A percentile compares a stretch with the other conserved stretches of the same genome.
Conservation (phyloP, 1,284 basidiomycete species). For the Macrocystidia cucumis region DNA sequence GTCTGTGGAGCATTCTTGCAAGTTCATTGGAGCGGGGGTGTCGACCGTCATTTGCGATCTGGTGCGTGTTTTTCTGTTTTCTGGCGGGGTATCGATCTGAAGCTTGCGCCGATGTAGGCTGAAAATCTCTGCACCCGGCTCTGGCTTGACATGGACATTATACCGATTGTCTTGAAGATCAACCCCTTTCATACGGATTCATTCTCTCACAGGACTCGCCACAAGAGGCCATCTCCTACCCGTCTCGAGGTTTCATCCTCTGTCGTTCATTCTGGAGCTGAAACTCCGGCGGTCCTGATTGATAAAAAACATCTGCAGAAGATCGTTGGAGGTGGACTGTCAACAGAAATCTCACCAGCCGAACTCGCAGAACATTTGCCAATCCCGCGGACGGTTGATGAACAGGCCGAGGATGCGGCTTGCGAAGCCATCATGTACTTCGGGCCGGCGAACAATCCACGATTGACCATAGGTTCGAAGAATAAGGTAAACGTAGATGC, state of each 20-base stretch:
- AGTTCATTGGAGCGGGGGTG: conserved; percentile 62
- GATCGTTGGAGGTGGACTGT: conserved; percentile 39
- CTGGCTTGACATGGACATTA: conserved; percentile 70
- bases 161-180: conserved; percentile 79
- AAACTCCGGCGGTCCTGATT: conserved; percentile 64
- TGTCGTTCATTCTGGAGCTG: conserved; percentile 62
- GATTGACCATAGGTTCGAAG: conserved; percentile 67
- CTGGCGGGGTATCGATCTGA: too few species aligned
- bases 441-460: conserved; percentile 73
- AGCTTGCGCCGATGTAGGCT: too few species aligned
- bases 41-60: too few species aligned
- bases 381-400: conserved; percentile 68
- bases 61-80: too few species aligned
- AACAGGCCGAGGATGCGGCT: conserved; percentile 77
- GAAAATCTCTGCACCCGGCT: conserved; percentile 70
- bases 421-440: conserved; percentile 78
- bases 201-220: conserved; percentile 63
- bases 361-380: too few species aligned
- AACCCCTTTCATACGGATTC: conserved; percentile 75
- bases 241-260: too few species aligned
- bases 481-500: conserved; percentile 79
- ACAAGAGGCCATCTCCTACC: conserved; percentile 71
- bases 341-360: too few species aligned
- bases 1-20: conserved; percentile 67
- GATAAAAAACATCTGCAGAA: conserved; percentile 41